Conservation (phyloP, 2,329 filamentous ascomycete genomes). For the Cladosporium sp. region DNA sequence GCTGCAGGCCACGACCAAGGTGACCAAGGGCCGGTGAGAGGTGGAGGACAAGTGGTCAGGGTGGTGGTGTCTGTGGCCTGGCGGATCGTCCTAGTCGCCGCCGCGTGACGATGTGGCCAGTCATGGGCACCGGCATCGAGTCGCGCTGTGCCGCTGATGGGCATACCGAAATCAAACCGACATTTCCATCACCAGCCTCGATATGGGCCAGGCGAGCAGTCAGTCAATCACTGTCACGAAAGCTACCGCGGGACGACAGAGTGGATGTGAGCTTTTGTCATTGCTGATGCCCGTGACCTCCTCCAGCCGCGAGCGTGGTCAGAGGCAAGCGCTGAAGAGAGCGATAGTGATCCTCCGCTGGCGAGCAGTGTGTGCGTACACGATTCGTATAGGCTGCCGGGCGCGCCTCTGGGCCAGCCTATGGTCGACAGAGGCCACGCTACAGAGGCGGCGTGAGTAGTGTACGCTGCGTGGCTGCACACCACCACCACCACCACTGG, state of each 20-base stretch:
- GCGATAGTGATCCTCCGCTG: constrained; percentile 5
- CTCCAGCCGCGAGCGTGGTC: neutral
- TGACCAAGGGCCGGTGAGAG: neutral
- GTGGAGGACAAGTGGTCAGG: neutral
- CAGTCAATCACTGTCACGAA: neutral
- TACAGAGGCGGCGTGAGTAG: neutral
- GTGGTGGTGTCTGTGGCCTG: neutral
- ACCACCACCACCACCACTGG: neutral
- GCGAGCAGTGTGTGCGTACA: neutral
- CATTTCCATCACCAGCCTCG: neutral
- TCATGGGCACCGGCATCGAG: constrained; percentile 16
- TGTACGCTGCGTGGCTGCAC: neutral
- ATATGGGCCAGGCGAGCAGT: neutral
- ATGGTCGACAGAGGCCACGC: constrained; percentile 10
- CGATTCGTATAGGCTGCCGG: constrained; percentile 19
- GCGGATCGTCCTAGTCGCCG: constrained; percentile 5
- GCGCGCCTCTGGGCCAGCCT: constrained; percentile 19
- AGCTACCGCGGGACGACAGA: neutral
- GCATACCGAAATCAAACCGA: constrained; percentile 14
- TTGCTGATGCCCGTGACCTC: neutral
- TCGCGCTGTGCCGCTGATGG: constrained; percentile 10
- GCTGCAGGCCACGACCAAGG: neutral
- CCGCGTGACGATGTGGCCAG: constrained; percentile 10
- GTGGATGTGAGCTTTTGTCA: neutral
- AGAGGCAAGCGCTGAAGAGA: neutral